These are phyloP conservation scores for Claviceps purpurea DNA, from an alignment of 2,329 filamentous ascomycete genomes.

Conservation along the genomic window DNA sequence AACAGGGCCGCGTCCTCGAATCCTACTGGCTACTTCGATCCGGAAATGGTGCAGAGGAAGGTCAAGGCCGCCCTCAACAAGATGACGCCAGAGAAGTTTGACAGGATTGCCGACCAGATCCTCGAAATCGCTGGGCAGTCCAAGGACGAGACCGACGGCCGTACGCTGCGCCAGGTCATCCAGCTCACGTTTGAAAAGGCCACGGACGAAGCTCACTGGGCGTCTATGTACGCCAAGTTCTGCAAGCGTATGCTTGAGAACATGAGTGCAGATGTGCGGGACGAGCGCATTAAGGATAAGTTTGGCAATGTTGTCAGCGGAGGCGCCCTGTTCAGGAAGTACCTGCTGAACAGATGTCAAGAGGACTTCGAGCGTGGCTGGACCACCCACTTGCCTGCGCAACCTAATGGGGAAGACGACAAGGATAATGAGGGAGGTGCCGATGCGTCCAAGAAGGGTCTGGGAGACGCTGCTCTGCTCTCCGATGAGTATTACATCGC, in stretches of 20 bases:
- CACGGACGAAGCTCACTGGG: conserved; percentile 96
- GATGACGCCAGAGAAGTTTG: conserved; percentile 99
- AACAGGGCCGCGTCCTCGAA: conserved; percentile 25
- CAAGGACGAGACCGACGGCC: conserved; percentile 87
- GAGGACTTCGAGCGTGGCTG: conserved; percentile 98
- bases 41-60: conserved; percentile 93
- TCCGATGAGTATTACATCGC: conserved; percentile 95
- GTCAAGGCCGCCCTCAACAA: conserved; percentile 98
- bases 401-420: conserved; percentile 51
- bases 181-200: conserved; percentile 99
- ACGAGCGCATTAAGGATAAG: conserved; percentile 90
- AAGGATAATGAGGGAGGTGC: conserved; percentile 56
- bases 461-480: conserved; percentile 64
- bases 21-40: conserved; percentile 51
- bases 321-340: conserved; percentile 93
- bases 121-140: conserved; percentile 86
- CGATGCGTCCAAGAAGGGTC: conserved; percentile 30
- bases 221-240: conserved; percentile 97
- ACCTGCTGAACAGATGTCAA: conserved; percentile 94
- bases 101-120: conserved; percentile 88
- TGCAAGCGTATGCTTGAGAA: conserved; percentile 92
- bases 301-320: conserved; percentile 77
- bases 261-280: conserved; percentile 89
- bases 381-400: conserved; percentile 68
- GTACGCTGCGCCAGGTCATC: conserved; percentile 92